Conservation (phyloP, 2,329 filamentous ascomycete genomes). For the Verticillium nubilum region DNA sequence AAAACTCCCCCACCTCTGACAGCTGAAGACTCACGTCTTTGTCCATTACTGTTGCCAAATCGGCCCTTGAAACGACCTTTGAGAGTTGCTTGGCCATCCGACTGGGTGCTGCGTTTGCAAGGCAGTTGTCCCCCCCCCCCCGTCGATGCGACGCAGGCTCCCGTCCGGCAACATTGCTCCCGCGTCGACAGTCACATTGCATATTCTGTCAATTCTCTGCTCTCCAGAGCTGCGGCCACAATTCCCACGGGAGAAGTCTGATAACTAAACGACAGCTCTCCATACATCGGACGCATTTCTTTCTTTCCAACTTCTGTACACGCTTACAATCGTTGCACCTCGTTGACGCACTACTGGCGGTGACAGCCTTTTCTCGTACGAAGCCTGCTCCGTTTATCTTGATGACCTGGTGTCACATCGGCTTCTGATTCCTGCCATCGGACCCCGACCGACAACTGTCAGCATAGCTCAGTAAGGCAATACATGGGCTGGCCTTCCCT, state of each 20-base stretch:
- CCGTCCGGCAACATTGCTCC: background rate
- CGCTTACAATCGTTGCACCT: background rate
- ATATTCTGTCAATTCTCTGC: background rate
- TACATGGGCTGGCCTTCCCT: background rate
- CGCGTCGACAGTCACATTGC: background rate
- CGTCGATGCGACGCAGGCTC: background rate
- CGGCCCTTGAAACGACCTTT: background rate
- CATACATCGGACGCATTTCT: background rate
- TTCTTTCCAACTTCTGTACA: background rate
- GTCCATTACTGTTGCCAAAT: background rate
- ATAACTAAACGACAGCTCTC: background rate
- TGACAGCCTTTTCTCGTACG: background rate
- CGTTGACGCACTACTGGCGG: conserved; percentile 1
- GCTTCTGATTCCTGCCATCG: background rate
- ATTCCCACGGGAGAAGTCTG: background rate
- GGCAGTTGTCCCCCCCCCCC: background rate
- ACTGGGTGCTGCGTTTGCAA: background rate
- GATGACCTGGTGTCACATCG: conserved; percentile 1
- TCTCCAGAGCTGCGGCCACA: background rate
- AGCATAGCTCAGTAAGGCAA: background rate
- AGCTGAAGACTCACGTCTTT: background rate
- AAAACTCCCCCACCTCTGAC: background rate
- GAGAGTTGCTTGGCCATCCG: background rate
- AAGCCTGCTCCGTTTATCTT: background rate
- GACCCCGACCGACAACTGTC: background rate